Base-by-base conservation (phyloP, 805 yeast species). In the Candida ortonii region DNA sequence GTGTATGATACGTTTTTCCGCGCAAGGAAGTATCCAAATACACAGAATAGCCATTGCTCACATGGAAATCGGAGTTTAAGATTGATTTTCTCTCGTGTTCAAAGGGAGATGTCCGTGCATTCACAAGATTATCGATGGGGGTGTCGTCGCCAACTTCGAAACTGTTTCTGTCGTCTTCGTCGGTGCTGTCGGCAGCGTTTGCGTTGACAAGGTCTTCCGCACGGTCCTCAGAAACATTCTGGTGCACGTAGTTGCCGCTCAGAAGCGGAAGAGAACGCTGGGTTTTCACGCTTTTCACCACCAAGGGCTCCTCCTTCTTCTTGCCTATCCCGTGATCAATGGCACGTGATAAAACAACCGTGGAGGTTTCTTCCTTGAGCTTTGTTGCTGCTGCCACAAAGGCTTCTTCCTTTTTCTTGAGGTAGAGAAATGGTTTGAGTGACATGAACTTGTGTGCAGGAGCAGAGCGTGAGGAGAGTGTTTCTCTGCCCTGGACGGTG, bases 361-460 rank as follows among this genome's bases (percentile, higher is more conserved):
- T n/a, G n/a, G n/a, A n/a, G n/a, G n/a, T n/a, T n/a, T n/a, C n/a
- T n/a, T n/a, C n/a, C n/a, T n/a, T n/a, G n/a, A n/a, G n/a, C n/a
- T n/a, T n/a, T n/a, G n/a, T n/a, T n/a, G n/a, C n/a, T n/a, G n/a
- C n/a, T n/a, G n/a, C n/a, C n/a, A n/a, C n/a, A n/a, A n/a, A n/a
- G 8, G 30, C 26, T n/a, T 43, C 35, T 6, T 36, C 26, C 16
- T 36, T 35, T 16, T 30, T 42, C 24, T 40, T 43, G 7, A 38
- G 37, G 32, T 47, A 34, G 22, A 57, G 27, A 22, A 57, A 38
- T 1, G 58, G 54, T 26, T 52, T 50, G 22, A 61, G 37, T 17
- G 61, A 60, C 27, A 53, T 50, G 36, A 59, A 59, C 28, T 47
- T 55, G 16, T 47, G 46, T 2, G 61, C 59, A 4, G 63, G 54